A percentile compares a stretch with the other conserved stretches of the same genome.
phyloP scores from a whole-genome alignment of 192 early-diverging fungal species.

The Podila epigama region DNA sequence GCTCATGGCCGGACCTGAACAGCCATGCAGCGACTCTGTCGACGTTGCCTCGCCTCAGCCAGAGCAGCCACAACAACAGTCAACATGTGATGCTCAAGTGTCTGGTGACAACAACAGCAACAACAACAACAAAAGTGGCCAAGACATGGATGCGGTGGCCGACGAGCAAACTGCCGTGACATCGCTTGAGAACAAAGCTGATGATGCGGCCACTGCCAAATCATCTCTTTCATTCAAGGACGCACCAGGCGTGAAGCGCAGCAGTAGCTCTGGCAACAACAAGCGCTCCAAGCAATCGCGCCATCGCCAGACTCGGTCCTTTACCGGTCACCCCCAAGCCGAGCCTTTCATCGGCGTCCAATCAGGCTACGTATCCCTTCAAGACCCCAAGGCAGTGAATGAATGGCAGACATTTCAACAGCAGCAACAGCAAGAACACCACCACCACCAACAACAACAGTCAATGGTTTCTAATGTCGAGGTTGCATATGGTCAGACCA shows the following conservation, averaged over 20 bases:
- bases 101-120: too few relatives aligned
- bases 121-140: too few relatives aligned
- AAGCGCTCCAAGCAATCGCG: conserved; percentile 28
- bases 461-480: not conserved
- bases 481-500: conserved; percentile 4
- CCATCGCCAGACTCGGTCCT: conserved; percentile 46
- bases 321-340: conserved; percentile 34
- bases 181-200: not conserved
- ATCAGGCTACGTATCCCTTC: not conserved
- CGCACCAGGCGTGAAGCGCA: conserved; percentile 27
- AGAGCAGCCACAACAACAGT: too few relatives aligned
- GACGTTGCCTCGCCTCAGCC: too few relatives aligned
- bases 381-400: not conserved
- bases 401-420: conserved; percentile 18
- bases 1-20: not conserved
- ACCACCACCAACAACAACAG: conserved; percentile 2
- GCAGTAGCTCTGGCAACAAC: conserved; percentile 40
- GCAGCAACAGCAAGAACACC: conserved; percentile 4
- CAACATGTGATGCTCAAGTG: too few relatives aligned
- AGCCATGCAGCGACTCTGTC: not conserved
- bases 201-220: not conserved
- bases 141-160: not conserved
- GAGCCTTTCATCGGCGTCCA: conserved; percentile 22
- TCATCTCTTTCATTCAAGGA: not conserved
- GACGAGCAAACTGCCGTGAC: not conserved